These are phyloP conservation scores for Phytophthora tentaculata DNA, from an alignment of 352 stramenopile species.

Conservation along the genomic window DNA sequence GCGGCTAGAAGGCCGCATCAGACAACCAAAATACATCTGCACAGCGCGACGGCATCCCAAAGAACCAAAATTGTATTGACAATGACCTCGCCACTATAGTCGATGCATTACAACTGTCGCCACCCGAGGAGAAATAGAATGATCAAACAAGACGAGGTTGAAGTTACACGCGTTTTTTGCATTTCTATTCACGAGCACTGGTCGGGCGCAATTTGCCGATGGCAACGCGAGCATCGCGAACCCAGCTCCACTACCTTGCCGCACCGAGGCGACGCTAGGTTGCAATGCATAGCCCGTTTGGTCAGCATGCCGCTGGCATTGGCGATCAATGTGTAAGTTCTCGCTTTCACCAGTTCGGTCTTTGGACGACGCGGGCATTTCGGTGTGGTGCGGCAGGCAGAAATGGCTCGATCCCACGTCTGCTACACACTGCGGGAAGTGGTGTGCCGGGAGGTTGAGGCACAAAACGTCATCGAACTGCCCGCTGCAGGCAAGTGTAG, in stretches of 20 bases:
- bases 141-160: constrained; percentile 34
- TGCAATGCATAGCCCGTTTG: neutral
- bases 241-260: neutral
- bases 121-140: constrained; percentile 35
- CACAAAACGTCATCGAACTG: constrained; percentile 23
- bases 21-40: neutral
- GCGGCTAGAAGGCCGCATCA: neutral
- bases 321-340: neutral
- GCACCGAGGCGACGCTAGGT: neutral
- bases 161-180: constrained; percentile 22
- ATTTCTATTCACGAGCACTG: constrained; percentile 18
- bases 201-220: constrained; percentile 6
- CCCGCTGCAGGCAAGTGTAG: constrained; percentile 7
- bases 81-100: neutral
- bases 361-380: no score
- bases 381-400: constrained; percentile 20
- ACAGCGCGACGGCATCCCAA: neutral
- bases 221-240: constrained; percentile 1
- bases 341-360: neutral
- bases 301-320: neutral
- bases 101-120: neutral
- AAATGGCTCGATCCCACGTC: constrained; percentile 32
- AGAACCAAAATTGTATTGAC: no score
- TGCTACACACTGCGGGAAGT: constrained; percentile 36
- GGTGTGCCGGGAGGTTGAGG: constrained; percentile 27